A percentile compares a stretch with the other conserved stretches of the same genome.
Evolutionary conservation across 257 asterid species (phyloP).

Genomic region (Craterostigma plantagineum): DNA sequence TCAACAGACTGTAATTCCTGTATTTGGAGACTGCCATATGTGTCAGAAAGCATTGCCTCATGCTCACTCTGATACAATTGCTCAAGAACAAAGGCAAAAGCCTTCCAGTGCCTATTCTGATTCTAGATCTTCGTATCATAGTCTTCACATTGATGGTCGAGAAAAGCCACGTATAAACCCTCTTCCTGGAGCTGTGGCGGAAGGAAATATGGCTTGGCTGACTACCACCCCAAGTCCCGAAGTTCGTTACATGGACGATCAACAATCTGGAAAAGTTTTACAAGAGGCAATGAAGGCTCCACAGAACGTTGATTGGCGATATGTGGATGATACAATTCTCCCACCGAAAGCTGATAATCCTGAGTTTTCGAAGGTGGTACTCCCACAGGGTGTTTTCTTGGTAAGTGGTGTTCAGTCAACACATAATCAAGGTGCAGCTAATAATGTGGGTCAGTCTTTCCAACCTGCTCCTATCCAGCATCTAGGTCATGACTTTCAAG

Average conservation of each 20-base stretch:
- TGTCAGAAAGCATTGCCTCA: slow-evolving; percentile 92
- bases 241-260: slow-evolving; percentile 15
- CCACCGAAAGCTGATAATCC: slow-evolving; percentile 24
- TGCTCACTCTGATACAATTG: slow-evolving; percentile 84
- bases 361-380: slow-evolving; percentile 29
- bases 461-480: slow-evolving; percentile 30
- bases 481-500: slow-evolving; percentile 29
- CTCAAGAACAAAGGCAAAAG: slow-evolving; percentile 39
- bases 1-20: slow-evolving; percentile 23
- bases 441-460: slow-evolving; percentile 25
- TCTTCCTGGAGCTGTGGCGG: slow-evolving; percentile 22
- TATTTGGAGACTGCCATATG: slow-evolving; percentile 58
- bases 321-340: slow-evolving; percentile 19
- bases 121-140: slow-evolving; percentile 26
- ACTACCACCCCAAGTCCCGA: slow-evolving; percentile 17
- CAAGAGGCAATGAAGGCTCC: slow-evolving; percentile 19
- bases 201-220: too few species aligned
- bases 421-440: slow-evolving; percentile 22
- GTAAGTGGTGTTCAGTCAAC: slow-evolving; percentile 37
- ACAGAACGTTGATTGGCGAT: slow-evolving; percentile 22
- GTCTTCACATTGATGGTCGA: slow-evolving; percentile 45
- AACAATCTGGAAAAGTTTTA: slow-evolving; percentile 21
- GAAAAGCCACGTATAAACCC: slow-evolving; percentile 33
- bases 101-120: slow-evolving; percentile 31
- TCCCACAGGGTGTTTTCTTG: slow-evolving; percentile 26